Percentiles rank a stretch among this genome's conserved stretches.
Conservation (phyloP, 371 early-diverging fungal genomes). For the Mortierella sp. region DNA sequence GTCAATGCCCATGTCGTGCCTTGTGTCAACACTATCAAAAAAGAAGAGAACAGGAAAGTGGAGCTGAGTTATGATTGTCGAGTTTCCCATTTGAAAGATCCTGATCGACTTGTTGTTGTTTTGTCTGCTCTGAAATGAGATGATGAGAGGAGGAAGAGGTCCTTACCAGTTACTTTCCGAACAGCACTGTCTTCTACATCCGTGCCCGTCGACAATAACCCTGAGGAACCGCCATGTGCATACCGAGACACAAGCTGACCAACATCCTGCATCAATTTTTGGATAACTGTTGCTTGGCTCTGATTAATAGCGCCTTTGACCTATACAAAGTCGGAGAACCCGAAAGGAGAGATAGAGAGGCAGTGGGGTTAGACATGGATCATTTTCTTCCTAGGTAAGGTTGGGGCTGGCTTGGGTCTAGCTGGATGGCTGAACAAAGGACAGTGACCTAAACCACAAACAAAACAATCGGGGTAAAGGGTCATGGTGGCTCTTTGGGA, state of each 20-base stretch:
- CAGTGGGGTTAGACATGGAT: too few species aligned
- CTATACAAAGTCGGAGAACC: constrained; percentile 7
- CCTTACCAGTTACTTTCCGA: constrained; percentile 44
- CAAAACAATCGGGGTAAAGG: not conserved
- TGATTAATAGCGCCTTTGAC: constrained; percentile 41
- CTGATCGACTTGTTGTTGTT: not conserved
- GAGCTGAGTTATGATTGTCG: too few species aligned
- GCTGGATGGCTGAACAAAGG: not conserved
- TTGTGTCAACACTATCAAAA: constrained; percentile 28
- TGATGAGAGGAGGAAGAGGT: too few species aligned
- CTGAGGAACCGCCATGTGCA: constrained; percentile 9
- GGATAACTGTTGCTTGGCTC: constrained; percentile 42
- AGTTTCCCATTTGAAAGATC: not conserved
- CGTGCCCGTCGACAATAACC: constrained; percentile 11
- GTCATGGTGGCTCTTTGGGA: not conserved
- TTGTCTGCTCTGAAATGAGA: too few species aligned
- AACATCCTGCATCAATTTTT: constrained; percentile 53
- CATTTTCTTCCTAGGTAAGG: too few species aligned
- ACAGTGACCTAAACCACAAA: not conserved
- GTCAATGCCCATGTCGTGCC: constrained; percentile 45
- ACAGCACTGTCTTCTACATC: constrained; percentile 43
- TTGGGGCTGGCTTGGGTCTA: not conserved
- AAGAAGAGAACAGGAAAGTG: too few species aligned
- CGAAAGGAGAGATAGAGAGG: not conserved
- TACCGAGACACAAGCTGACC: constrained; percentile 52